These are phyloP conservation scores for Fragilariopsis cylindrus DNA, from an alignment of 108 stramenopile species.

Conservation along the genomic window DNA sequence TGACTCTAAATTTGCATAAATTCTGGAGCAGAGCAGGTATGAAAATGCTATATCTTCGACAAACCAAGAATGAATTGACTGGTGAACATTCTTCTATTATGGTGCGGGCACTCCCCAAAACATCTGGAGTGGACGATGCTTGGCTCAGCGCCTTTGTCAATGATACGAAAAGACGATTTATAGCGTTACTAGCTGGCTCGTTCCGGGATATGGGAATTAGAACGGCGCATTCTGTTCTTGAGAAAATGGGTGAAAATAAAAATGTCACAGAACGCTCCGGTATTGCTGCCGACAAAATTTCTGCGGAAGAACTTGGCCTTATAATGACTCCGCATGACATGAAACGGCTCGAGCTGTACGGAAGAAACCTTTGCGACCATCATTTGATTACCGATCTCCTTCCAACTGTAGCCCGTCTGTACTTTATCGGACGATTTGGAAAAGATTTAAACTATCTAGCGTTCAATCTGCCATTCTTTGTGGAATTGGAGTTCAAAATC, in stretches of 20 bases:
- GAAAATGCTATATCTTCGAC: constrained; percentile 93
- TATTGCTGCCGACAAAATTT: constrained; percentile 53
- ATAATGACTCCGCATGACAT: constrained; percentile 93
- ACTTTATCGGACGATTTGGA: constrained; percentile 89
- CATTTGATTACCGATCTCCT: constrained; percentile 97
- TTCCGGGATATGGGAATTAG: constrained; percentile 86
- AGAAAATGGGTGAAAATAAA: constrained; percentile 41
- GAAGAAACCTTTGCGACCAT: constrained; percentile 97
- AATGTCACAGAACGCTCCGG: constrained; percentile 40
- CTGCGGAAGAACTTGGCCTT: constrained; percentile 78
- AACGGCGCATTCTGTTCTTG: constrained; percentile 76
- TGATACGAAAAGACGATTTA: constrained; percentile 90
- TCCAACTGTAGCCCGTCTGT: constrained; percentile 84
- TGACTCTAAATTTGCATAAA: constrained; percentile 87
- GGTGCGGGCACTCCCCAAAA: constrained; percentile 81
- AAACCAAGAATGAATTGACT: constrained; percentile 97
- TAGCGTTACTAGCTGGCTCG: constrained; percentile 78
- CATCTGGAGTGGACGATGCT: constrained; percentile 80
- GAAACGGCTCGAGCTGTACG: constrained; percentile 96
- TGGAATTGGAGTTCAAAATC: constrained; percentile 88
- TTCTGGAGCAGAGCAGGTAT: constrained; percentile 94
- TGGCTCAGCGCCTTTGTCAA: constrained; percentile 91
- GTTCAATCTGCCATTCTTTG: constrained; percentile 91
- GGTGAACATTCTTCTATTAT: constrained; percentile 97
- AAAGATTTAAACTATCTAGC: constrained; percentile 67